Conservation (phyloP, 1,284 basidiomycete species). For the Nidula niveotomentosa region DNA sequence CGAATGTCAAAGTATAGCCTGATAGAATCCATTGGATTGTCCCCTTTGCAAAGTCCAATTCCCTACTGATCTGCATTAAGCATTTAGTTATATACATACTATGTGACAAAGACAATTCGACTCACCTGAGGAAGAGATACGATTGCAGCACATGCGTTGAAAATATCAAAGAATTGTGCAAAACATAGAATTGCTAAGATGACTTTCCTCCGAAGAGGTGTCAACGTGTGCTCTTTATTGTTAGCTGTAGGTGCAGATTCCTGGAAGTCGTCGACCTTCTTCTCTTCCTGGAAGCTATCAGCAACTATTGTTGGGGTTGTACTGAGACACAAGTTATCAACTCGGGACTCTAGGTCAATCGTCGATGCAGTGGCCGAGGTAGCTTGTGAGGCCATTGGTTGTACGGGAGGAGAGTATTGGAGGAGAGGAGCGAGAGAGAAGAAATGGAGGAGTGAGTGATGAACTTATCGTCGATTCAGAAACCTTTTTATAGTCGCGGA, state of each 20-base stretch:
- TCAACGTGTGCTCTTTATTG: neutral
- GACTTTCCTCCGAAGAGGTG: neutral
- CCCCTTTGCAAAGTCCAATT: conserved; percentile 10
- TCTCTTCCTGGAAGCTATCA: neutral
- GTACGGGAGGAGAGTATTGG: neutral
- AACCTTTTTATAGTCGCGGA: no score
- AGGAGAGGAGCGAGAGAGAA: no score
- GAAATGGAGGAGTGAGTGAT: no score
- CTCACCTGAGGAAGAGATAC: conserved; percentile 9
- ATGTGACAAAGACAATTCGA: neutral
- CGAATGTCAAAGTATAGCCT: conserved; percentile 15
- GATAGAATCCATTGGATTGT: conserved; percentile 15
- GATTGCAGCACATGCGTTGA: conserved; percentile 11
- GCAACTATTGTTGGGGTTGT: neutral
- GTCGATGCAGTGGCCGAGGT: neutral
- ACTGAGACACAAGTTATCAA: neutral
- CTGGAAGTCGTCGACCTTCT: neutral
- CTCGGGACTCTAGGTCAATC: neutral
- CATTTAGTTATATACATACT: neutral
- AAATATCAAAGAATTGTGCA: conserved; percentile 12
- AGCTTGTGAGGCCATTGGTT: neutral
- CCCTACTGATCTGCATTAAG: neutral
- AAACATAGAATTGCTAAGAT: neutral
- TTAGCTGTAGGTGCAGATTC: neutral
- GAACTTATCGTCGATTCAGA: no score